Conservation (phyloP, 164 flowering plant genomes). For the Vitis vinifera region ASM3070453v1 NC_081822.1:11567001-11567500, state of each 20-base stretch:
- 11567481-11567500: neutral
- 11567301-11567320: conserved; percentile 87
- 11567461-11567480: neutral
- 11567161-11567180: conserved; percentile 55
- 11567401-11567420: conserved; percentile 76
- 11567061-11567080: no score
- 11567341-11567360: conserved; percentile 85
- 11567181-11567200: conserved; percentile 92
- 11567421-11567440: conserved; percentile 2
- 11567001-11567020: neutral
- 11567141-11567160: no score
- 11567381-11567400: conserved; percentile 87
- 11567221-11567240: conserved; percentile 92
- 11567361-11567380: conserved; percentile 89
- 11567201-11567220: conserved; percentile 75
- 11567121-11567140: no score
- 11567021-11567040: neutral
- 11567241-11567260: conserved; percentile 93
- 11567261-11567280: conserved; percentile 98
- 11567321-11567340: conserved; percentile 74
- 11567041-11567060: no score
- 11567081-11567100: no score
- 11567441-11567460: neutral
- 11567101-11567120: no score
- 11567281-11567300: conserved; percentile 68